Percentiles rank a stretch among this genome's conserved stretches.
These are phyloP conservation scores for Phoma sp. DNA, from an alignment of 2,329 filamentous ascomycete species.

Conservation along the genomic window DNA sequence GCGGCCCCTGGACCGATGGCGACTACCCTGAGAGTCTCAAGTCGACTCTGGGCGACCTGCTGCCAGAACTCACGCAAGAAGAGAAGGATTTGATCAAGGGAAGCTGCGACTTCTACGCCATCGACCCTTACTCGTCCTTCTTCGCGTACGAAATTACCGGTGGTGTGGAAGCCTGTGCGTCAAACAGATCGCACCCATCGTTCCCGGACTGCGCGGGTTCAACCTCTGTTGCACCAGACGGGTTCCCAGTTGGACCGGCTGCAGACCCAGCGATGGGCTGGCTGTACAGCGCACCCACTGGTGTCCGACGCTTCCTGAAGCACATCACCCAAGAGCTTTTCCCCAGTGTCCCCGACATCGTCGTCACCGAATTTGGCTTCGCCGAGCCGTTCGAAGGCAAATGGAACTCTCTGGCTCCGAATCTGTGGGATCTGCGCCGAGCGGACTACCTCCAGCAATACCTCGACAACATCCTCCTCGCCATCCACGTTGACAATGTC, in stretches of 20 bases:
- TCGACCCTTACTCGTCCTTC: conserved; percentile 48
- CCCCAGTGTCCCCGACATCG: conserved; percentile 51
- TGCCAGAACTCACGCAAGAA: conserved; percentile 48
- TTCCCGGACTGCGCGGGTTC: conserved; percentile 54
- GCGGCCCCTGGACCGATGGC: conserved; percentile 56
- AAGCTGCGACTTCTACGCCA: conserved; percentile 55
- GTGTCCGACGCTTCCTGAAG: conserved; percentile 53
- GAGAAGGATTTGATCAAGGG: conserved; percentile 54
- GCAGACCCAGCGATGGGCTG: conserved; percentile 53
- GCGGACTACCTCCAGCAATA: conserved; percentile 54
- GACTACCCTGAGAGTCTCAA: conserved; percentile 52
- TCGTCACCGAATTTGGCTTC: conserved; percentile 54
- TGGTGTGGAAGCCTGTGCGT: conserved; percentile 50
- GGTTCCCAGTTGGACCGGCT: conserved; percentile 56
- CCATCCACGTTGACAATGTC: conserved; percentile 48
- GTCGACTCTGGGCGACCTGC: conserved; percentile 50
- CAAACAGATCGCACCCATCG: conserved; percentile 49
- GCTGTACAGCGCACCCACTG: conserved; percentile 52
- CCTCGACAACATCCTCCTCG: conserved; percentile 51
- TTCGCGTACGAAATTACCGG: conserved; percentile 41
- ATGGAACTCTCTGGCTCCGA: conserved; percentile 38
- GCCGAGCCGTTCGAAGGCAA: conserved; percentile 52
- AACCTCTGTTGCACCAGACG: conserved; percentile 44
- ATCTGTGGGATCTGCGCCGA: conserved; percentile 51
- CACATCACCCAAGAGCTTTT: conserved; percentile 54